Evolutionary conservation across 2,329 filamentous ascomycete genomes (phyloP).

Genomic region (Arthrobotrys iridis): DNA sequence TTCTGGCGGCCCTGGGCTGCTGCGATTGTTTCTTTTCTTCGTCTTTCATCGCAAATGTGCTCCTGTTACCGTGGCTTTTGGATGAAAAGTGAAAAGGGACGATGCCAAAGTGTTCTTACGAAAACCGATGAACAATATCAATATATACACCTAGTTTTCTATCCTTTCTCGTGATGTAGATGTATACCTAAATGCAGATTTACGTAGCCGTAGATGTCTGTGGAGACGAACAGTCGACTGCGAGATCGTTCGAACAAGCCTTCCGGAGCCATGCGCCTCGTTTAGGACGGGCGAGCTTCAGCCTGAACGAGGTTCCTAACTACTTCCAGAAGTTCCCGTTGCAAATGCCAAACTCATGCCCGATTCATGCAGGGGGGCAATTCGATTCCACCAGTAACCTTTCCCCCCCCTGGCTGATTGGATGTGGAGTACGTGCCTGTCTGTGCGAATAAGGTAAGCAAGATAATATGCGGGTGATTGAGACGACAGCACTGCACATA

Average conservation of each 20-base stretch:
- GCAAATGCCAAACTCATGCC: not conserved
- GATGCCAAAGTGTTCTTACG: conserved; percentile 37
- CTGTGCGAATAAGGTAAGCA: no score
- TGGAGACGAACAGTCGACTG: no score
- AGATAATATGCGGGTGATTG: conserved; percentile 42
- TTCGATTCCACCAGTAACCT: conserved; percentile 23
- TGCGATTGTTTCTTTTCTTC: not conserved
- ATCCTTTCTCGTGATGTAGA: not conserved
- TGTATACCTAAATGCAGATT: not conserved
- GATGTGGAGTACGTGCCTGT: not conserved
- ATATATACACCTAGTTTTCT: not conserved
- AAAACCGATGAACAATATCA: conserved; percentile 30
- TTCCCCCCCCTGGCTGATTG: not conserved
- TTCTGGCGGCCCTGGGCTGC: not conserved
- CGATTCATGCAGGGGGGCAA: conserved; percentile 5
- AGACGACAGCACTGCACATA: conserved; percentile 7
- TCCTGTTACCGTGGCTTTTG: not conserved
- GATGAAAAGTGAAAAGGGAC: not conserved
- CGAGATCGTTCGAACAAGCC: conserved; percentile 23
- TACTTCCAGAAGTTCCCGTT: conserved; percentile 21
- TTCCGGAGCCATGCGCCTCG: conserved; percentile 8
- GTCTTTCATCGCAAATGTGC: not conserved
- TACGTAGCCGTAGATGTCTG: no score
- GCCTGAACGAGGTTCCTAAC: not conserved
- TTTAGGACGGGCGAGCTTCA: conserved; percentile 15